phyloP scores from a whole-genome alignment of 2,329 filamentous ascomycete species.

The Cytospora piceicola region DNA sequence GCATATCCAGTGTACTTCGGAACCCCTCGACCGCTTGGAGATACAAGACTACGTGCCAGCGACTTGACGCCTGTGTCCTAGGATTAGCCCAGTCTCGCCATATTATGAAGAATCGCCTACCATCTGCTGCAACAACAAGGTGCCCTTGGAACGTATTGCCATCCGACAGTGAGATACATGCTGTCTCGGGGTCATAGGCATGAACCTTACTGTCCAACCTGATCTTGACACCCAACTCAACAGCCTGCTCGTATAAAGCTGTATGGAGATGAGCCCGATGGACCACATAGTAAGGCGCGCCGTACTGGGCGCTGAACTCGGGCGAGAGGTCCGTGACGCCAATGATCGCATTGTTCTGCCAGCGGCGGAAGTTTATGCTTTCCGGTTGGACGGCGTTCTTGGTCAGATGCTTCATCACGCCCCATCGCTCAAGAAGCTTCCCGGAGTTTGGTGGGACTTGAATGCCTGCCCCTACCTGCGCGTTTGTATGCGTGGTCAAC shows the following conservation, averaged over 20 bases:
- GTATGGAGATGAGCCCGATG: constrained; percentile 41
- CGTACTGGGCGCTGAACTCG: constrained; percentile 39
- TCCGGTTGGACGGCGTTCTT: constrained; percentile 37
- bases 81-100: neutral
- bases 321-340: constrained; percentile 40
- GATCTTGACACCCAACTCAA: constrained; percentile 36
- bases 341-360: constrained; percentile 39
- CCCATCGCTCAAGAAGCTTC: constrained; percentile 40
- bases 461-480: constrained; percentile 44
- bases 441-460: constrained; percentile 45
- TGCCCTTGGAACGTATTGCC: constrained; percentile 37
- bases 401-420: constrained; percentile 38
- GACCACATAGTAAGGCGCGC: constrained; percentile 39
- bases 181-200: constrained; percentile 32
- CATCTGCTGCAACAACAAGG: constrained; percentile 44
- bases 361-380: constrained; percentile 42
- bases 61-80: constrained; percentile 39
- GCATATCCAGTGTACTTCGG: constrained; percentile 43
- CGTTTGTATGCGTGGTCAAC: neutral
- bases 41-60: constrained; percentile 33
- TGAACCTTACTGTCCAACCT: constrained; percentile 33
- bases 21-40: constrained; percentile 23
- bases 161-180: constrained; percentile 34
- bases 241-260: constrained; percentile 36
- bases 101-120: constrained; percentile 25